phyloP scores from a whole-genome alignment of 1,284 basidiomycete genomes.

The Chalciporus sp. region DNA sequence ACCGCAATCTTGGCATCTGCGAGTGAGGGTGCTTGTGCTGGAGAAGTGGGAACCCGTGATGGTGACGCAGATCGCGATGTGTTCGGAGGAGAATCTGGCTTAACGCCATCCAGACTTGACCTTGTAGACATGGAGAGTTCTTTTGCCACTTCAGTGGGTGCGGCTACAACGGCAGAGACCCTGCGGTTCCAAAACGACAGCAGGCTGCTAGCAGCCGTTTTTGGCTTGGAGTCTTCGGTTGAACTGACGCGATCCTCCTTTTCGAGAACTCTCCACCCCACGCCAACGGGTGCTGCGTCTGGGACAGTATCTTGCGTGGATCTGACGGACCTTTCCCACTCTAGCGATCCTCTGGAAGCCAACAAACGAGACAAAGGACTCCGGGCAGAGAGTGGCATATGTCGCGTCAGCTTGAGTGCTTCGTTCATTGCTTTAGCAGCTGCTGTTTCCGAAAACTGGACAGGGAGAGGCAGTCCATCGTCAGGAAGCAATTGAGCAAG shows the following conservation, averaged over 20 bases:
- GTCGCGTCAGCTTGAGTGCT: slow-evolving; percentile 62
- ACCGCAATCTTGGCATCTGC: slow-evolving; percentile 17
- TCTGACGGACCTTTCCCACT: slow-evolving; percentile 72
- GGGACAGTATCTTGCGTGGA: slow-evolving; percentile 48
- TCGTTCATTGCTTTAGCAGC: slow-evolving; percentile 59
- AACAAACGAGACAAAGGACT: slow-evolving; percentile 70
- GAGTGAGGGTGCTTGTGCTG: slow-evolving; percentile 10
- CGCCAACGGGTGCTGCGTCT: slow-evolving; percentile 58
- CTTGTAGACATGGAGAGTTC: slow-evolving; percentile 33
- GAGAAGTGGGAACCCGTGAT: slow-evolving; percentile 21
- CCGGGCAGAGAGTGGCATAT: slow-evolving; percentile 49
- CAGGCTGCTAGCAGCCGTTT: slow-evolving; percentile 55
- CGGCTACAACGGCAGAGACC: slow-evolving; percentile 25
- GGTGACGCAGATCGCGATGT: slow-evolving; percentile 25
- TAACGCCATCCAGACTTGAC: slow-evolving; percentile 38
- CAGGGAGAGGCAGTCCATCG: slow-evolving; percentile 44
- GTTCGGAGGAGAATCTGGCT: slow-evolving; percentile 13
- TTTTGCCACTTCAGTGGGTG: slow-evolving; percentile 13
- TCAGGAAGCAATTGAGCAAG: slow-evolving; percentile 45
- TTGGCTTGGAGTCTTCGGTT: slow-evolving; percentile 42
- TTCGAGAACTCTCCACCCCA: slow-evolving; percentile 67
- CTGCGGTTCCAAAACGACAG: slow-evolving; percentile 70
- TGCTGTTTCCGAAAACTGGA: slow-evolving; percentile 55
- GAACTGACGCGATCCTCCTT: slow-evolving; percentile 36
- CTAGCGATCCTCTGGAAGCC: slow-evolving; percentile 66